Conservation (phyloP, 805 yeast species). For the Cyberlindnera maclurae region DNA sequence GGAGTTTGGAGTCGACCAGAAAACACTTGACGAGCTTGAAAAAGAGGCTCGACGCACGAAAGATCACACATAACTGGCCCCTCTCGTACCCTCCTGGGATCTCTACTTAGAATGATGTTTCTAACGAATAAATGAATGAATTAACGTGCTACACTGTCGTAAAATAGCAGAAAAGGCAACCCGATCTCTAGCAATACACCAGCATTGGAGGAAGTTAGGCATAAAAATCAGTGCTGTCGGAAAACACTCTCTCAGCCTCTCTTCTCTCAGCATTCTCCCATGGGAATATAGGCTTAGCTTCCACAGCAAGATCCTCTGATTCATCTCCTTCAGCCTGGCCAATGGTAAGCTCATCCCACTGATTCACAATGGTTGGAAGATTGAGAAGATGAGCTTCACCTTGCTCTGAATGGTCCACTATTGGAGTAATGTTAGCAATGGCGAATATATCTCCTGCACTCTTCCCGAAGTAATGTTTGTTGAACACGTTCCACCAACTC, state of each 20-base stretch:
- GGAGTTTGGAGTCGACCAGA: conserved; percentile 49
- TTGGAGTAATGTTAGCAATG: conserved; percentile 3
- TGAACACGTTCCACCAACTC: conserved; percentile 19
- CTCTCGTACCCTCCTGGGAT: no score
- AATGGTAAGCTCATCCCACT: conserved; percentile 10
- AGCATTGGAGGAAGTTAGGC: no score
- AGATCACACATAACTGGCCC: no score
- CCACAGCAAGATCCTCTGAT: neutral
- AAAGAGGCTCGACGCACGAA: neutral
- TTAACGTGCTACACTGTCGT: neutral
- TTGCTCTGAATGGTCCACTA: conserved; percentile 5
- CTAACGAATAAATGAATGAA: neutral
- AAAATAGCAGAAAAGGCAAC: neutral
- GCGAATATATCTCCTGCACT: conserved; percentile 10
- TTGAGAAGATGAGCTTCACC: conserved; percentile 13
- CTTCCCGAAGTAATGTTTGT: conserved; percentile 14
- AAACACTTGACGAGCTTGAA: conserved; percentile 22
- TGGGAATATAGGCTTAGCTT: conserved; percentile 18
- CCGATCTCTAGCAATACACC: neutral
- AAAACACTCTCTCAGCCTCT: conserved; percentile 14
- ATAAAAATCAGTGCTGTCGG: conserved; percentile 13
- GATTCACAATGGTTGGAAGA: conserved; percentile 7
- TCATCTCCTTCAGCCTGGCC: no score
- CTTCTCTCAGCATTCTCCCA: conserved; percentile 16
- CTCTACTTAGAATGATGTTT: no score